These are phyloP conservation scores for Diaporthe sp. DNA, from an alignment of 2,329 filamentous ascomycete species.

Conservation along the genomic window DNA sequence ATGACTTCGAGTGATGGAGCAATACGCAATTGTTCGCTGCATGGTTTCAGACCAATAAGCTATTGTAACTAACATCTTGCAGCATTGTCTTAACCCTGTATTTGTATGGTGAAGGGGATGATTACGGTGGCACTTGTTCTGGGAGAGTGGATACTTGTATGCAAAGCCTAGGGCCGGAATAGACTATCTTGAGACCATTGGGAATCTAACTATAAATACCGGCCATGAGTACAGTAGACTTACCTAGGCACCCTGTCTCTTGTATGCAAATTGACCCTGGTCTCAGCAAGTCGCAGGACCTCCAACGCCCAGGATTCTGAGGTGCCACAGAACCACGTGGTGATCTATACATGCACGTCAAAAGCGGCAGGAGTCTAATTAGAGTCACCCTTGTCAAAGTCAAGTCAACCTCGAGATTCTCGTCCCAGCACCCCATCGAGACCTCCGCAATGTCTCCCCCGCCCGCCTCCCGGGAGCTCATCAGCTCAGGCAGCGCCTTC, in stretches of 20 bases:
- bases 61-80: neutral
- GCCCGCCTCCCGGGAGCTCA: conserved; percentile 47
- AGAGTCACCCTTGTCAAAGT: neutral
- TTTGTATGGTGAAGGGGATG: too few species aligned
- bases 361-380: conserved; percentile 6
- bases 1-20: too few species aligned
- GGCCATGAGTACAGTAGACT: neutral
- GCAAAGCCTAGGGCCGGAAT: neutral
- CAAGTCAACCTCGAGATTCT: neutral
- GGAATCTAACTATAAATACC: neutral
- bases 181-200: neutral
- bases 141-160: neutral
- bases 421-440: neutral
- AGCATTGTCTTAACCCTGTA: neutral
- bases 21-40: neutral
- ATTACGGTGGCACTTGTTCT: neutral
- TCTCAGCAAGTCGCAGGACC: neutral
- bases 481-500: conserved; percentile 66
- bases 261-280: neutral
- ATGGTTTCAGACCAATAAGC: neutral
- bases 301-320: neutral
- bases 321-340: conserved; percentile 26
- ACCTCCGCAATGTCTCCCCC: conserved; percentile 15
- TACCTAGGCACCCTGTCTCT: neutral
- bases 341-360: conserved; percentile 15